Conservation (phyloP, 768 basidiomycete genomes). For the Pleurotus citrinopileatus region DNA sequence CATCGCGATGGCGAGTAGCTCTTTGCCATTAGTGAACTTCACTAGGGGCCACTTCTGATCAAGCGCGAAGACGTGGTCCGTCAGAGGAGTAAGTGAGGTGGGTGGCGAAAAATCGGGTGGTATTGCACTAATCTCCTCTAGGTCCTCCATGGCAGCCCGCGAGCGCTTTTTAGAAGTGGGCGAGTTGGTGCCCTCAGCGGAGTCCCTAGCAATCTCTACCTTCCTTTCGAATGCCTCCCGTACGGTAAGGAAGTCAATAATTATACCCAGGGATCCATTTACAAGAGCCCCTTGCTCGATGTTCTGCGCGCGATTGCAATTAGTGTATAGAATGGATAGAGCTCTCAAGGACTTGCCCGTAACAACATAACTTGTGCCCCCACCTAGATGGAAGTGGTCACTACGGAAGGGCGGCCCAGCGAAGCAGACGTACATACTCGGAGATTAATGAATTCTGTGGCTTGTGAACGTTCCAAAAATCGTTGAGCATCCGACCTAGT, state of each 20-base stretch:
- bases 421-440: conserved; percentile 35
- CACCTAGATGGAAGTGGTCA: conserved; percentile 32
- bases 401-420: background rate
- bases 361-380: conserved; percentile 83
- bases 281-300: conserved; percentile 58
- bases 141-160: conserved; percentile 21
- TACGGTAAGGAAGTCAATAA: conserved; percentile 46
- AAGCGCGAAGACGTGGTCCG: conserved; percentile 21
- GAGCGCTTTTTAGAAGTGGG: background rate
- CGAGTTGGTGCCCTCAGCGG: conserved; percentile 7
- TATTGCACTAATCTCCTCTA: conserved; percentile 5
- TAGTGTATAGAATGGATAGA: background rate
- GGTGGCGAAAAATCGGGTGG: background rate
- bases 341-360: conserved; percentile 34
- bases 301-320: conserved; percentile 40
- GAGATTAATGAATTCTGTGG: conserved; percentile 42
- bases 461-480: conserved; percentile 47
- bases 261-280: conserved; percentile 63
- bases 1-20: conserved; percentile 49
- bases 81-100: conserved; percentile 17
- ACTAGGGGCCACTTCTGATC: conserved; percentile 56
- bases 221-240: conserved; percentile 39
- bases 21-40: conserved; percentile 46
- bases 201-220: conserved; percentile 18
- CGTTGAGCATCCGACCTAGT: conserved; percentile 21